Base-by-base conservation (phyloP, 176 grass and related monocot species). In the Pontederia crassipes region DNA sequence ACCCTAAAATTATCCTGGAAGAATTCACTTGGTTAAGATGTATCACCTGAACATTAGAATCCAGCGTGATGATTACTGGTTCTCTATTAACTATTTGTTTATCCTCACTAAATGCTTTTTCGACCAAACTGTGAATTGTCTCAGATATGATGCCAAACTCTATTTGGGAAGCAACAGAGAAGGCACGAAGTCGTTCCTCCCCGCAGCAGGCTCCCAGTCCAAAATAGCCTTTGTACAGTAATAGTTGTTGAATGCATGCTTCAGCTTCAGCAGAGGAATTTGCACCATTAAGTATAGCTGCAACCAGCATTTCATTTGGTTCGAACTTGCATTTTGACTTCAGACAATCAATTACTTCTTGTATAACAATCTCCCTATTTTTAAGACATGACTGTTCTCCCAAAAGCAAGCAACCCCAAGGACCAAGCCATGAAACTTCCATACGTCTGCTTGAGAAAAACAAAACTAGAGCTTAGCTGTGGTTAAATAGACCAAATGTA, bases 351-450 rank as follows among this genome's bases (percentile, higher is more conserved):
- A 84, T 79, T 52, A 87, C 79, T 51, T 73, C 75, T 59, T 68
- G 46, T 28, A 45, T 51, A n/a, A 65, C 64, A 53, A 55, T 28
- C n/a, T 91, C 76, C 28, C 48, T 83, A 32, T 75, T 45, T 75
- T 80, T 35, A 45, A 72, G 65, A 68, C 29, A 58, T 69, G 66
- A 74, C 58, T 64, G 73, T 53, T 67, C 55, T 26, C 92, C 92
- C 75, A 82, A 75, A 46, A 97, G 78, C 75, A 97, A 85, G 75
- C 84, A 88, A 67, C 78, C 76, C 92, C 92, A 97, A 16, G 92
- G 79, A 35, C 92, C 92, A 65, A 97, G 71, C 92, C 92, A 97
- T 68, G 76, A 91, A 17, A 75, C 65, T 74, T 97, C 87, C 18
- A 97, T 82, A 18, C 63, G 72, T 60, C 92, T 96, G 75, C 68